Evolutionary conservation across 495 filamentous ascomycete genomes (phyloP).

Genomic region (Penicillium malachiteum): DNA sequence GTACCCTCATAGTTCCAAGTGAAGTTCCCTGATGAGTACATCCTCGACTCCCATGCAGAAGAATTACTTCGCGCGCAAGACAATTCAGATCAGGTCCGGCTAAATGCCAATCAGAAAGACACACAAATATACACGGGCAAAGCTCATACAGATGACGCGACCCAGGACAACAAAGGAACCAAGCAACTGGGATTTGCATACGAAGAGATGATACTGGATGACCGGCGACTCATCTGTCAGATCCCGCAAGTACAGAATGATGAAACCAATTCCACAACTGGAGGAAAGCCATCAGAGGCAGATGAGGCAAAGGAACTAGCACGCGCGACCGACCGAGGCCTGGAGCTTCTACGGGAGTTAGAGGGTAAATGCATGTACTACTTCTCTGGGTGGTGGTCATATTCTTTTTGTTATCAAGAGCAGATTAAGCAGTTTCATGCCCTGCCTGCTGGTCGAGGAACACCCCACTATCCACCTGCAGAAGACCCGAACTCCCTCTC

Average conservation of each 20-base stretch:
- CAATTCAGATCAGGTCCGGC: conserved; percentile 10
- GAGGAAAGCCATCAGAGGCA: conserved; percentile 52
- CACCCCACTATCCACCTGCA: conserved; percentile 66
- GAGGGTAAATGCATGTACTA: conserved; percentile 89
- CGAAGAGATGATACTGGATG: conserved; percentile 63
- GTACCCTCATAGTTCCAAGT: conserved; percentile 70
- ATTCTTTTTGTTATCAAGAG: conserved; percentile 89
- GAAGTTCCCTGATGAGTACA: conserved; percentile 69
- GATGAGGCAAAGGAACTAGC: conserved; percentile 84
- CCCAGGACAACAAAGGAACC: not conserved
- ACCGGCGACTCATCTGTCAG: conserved; percentile 75
- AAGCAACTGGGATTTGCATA: conserved; percentile 25
- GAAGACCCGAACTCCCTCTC: conserved; percentile 75
- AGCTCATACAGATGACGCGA: conserved; percentile 10
- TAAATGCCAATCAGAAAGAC: conserved; percentile 16
- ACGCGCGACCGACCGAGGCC: conserved; percentile 78
- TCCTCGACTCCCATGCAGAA: conserved; percentile 69
- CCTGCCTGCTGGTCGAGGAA: conserved; percentile 61
- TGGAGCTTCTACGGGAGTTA: conserved; percentile 86
- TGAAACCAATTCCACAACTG: conserved; percentile 52
- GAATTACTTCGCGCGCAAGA: conserved; percentile 50
- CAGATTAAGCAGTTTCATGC: conserved; percentile 92
- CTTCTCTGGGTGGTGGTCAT: conserved; percentile 93
- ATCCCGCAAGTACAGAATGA: conserved; percentile 67
- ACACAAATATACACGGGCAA: conserved; percentile 29